Evolutionary conservation across 768 basidiomycete genomes (phyloP).

Genomic region (Sarcodon sp.): DNA sequence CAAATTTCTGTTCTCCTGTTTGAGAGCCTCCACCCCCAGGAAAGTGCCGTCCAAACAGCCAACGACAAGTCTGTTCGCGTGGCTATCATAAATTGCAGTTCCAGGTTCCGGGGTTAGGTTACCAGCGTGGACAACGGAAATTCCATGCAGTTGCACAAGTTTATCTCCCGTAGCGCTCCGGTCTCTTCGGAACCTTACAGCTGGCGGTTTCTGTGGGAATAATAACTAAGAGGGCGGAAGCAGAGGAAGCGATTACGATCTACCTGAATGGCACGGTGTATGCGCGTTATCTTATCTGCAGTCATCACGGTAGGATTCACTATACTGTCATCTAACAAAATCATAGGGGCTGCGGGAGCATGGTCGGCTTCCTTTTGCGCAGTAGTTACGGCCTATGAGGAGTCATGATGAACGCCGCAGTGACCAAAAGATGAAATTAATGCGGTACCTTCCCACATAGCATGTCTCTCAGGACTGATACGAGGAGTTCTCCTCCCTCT

Average conservation of each 20-base stretch:
- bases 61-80: slow-evolving; percentile 29
- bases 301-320: slow-evolving; percentile 47
- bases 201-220: slow-evolving; percentile 13
- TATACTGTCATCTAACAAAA: slow-evolving; percentile 35
- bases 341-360: slow-evolving; percentile 43
- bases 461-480: slow-evolving; percentile 56
- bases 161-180: slow-evolving; percentile 10
- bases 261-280: slow-evolving; percentile 61
- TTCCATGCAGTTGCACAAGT: slow-evolving; percentile 15
- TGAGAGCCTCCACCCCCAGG: slow-evolving; percentile 37
- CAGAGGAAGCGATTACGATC: background rate
- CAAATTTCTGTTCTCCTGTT: slow-evolving; percentile 45
- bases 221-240: background rate
- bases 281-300: slow-evolving; percentile 39
- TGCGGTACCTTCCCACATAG: slow-evolving; percentile 22
- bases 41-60: slow-evolving; percentile 41
- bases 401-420: background rate
- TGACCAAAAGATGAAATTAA: background rate
- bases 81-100: slow-evolving; percentile 27
- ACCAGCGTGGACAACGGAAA: slow-evolving; percentile 1
- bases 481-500: slow-evolving; percentile 58
- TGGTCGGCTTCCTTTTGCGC: slow-evolving; percentile 29
- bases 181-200: slow-evolving; percentile 4
- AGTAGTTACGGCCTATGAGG: slow-evolving; percentile 29
- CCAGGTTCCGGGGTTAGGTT: slow-evolving; percentile 20